Evolutionary conservation across 768 basidiomycete genomes (phyloP).

Genomic region (Tephrocybe sp.): DNA sequence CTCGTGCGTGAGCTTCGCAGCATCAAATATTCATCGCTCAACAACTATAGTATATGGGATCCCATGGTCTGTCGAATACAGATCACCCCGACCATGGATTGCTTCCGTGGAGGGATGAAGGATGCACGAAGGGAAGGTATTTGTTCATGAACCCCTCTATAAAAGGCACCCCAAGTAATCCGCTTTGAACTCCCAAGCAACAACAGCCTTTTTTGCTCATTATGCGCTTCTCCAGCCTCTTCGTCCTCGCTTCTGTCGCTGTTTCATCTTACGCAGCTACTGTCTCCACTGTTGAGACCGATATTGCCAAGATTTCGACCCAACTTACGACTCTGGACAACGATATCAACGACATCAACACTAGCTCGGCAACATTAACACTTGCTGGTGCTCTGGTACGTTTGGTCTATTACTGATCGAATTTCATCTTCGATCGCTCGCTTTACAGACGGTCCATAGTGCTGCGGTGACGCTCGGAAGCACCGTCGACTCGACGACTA

Average conservation of each 20-base stretch:
- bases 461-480: constrained; percentile 19
- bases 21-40: background rate
- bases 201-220: constrained; percentile 3
- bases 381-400: constrained; percentile 26
- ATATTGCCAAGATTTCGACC: constrained; percentile 25
- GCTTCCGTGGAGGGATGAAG: constrained; percentile 1
- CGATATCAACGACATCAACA: constrained; percentile 28
- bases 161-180: background rate
- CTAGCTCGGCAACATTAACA: constrained; percentile 18
- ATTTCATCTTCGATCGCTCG: background rate
- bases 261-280: constrained; percentile 23
- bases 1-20: constrained; percentile 4
- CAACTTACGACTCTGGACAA: constrained; percentile 26
- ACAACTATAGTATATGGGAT: background rate
- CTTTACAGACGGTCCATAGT: constrained; percentile 28
- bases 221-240: constrained; percentile 27
- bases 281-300: constrained; percentile 25
- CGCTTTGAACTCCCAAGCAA: background rate
- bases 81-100: background rate
- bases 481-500: constrained; percentile 22
- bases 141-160: background rate
- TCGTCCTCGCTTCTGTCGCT: constrained; percentile 24
- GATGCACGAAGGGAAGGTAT: background rate
- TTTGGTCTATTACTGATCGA: background rate
- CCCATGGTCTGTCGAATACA: constrained; percentile 1